Evolutionary conservation across 257 asterid genomes (phyloP), one percentile per base, ranked within the genome.

Genomic region (Rhazya stricta): DNA sequence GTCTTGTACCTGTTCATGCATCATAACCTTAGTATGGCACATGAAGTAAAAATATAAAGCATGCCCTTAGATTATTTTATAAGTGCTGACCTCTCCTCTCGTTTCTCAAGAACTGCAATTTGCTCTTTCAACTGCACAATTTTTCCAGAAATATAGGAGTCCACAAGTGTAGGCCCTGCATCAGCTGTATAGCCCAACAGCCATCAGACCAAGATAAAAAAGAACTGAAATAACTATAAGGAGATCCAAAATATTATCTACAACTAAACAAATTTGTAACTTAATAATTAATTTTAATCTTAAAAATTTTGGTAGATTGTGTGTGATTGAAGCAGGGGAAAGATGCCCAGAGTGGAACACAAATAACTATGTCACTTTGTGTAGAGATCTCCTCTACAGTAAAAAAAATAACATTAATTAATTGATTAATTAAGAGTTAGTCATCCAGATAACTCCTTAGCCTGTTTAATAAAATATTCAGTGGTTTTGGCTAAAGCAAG

Each of bases 51-150:
- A 66, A 9, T 25, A 57, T 21, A 78, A 74, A 45, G 56, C 65
- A 73, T 50, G 72, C 43, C 75, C 68, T 21, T 66, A 78, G 72
- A 61, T 70, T 74, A 51, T 54, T 81, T 69, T 66, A 75, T 46
- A 67, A 67, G 53, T 66, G 82, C 85, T 88, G 76, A 94, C 98
- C 98, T 88, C 85, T 92, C 98, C 87, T 92, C 99, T 0, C 98
- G 96, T 82, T 94, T 94, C 85, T 91, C 99, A 69, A 92, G 97
- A 75, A 89, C 92, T 56, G 99, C 99, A 79, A 92, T 89, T 84
- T 95, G 97, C 87, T 91, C 99, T 89, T 92, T 95, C 83, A 95
- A 82, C 89, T 91, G 92, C 83, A 88, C 82, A 72, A 95, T 88
- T 79, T 91, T 92, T 77, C 89, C 98, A 86, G 97, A 93, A 82